Percentiles rank a stretch among this genome's conserved stretches.
Conservation (phyloP, 2,329 filamentous ascomycete genomes). For the Diaporthe sp. region DNA sequence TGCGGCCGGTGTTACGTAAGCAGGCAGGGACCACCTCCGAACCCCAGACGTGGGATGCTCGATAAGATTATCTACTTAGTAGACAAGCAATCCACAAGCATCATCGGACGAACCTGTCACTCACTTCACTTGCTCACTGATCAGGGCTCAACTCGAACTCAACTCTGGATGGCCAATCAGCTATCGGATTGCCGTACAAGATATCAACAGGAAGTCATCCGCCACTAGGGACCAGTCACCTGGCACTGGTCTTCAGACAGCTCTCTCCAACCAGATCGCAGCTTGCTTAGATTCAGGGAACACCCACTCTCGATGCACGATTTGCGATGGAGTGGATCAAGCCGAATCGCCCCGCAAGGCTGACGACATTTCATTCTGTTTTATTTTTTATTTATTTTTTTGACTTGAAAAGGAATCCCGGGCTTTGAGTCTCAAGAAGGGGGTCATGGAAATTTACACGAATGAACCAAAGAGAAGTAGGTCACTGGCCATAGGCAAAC, state of each 20-base stretch:
- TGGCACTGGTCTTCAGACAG: not conserved
- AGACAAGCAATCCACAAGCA: not conserved
- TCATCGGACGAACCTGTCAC: constrained; percentile 1
- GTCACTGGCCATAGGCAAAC: not conserved
- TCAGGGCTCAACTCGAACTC: not conserved
- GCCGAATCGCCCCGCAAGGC: not conserved
- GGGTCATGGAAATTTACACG: not conserved
- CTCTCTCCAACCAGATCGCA: not conserved
- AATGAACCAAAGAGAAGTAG: not conserved
- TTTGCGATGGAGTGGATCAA: not conserved
- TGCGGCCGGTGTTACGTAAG: constrained; percentile 31
- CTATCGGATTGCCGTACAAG: not conserved
- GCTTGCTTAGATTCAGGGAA: not conserved
- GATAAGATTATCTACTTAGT: too few species aligned
- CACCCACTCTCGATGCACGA: not conserved
- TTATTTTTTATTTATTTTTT: too few species aligned
- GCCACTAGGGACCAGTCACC: not conserved
- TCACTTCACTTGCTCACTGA: not conserved
- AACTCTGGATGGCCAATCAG: too few species aligned
- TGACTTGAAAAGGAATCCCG: too few species aligned
- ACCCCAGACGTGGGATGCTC: not conserved
- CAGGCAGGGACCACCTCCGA: not conserved
- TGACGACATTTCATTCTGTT: not conserved
- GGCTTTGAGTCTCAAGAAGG: not conserved
- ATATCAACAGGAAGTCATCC: not conserved